A percentile compares a stretch with the other conserved stretches of the same genome.
phyloP scores from a whole-genome alignment of 306 rosid species.

The Dalbergia cultrata region DNA sequence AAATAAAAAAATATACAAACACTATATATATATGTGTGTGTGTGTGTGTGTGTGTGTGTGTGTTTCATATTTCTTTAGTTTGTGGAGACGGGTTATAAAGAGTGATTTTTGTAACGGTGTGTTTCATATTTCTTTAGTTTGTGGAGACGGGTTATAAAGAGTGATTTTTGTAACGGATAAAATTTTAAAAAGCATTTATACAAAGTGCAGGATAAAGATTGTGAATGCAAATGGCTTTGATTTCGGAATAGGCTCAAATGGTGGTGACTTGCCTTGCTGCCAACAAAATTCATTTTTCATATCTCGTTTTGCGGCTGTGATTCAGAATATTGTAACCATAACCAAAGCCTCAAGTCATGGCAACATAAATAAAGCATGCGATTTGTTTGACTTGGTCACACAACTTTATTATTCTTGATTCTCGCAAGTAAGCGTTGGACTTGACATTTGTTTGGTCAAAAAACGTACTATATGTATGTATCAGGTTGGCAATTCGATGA shows the following conservation, averaged over 20 bases:
- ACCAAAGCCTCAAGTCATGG: neutral
- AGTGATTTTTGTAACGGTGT: neutral
- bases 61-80: no score
- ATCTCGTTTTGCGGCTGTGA: neutral
- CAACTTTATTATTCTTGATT: neutral
- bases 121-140: no score
- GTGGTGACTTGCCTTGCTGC: neutral
- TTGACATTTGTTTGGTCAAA: neutral
- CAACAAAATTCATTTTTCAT: neutral
- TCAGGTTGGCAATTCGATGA: neutral
- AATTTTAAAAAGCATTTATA: no score
- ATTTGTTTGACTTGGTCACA: constrained; percentile 23
- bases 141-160: neutral
- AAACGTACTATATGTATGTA: neutral
- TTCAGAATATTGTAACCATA: constrained; percentile 22
- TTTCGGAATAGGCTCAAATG: neutral
- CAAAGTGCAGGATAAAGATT: neutral
- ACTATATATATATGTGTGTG: no score
- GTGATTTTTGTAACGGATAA: neutral
- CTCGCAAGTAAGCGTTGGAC: neutral
- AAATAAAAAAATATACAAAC: no score
- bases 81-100: neutral
- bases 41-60: no score
- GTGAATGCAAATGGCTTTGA: neutral
- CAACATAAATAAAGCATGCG: constrained; percentile 7